Evolutionary conservation across 129 eudicot genomes (phyloP).

Genomic region (Lactuca saligna): DNA sequence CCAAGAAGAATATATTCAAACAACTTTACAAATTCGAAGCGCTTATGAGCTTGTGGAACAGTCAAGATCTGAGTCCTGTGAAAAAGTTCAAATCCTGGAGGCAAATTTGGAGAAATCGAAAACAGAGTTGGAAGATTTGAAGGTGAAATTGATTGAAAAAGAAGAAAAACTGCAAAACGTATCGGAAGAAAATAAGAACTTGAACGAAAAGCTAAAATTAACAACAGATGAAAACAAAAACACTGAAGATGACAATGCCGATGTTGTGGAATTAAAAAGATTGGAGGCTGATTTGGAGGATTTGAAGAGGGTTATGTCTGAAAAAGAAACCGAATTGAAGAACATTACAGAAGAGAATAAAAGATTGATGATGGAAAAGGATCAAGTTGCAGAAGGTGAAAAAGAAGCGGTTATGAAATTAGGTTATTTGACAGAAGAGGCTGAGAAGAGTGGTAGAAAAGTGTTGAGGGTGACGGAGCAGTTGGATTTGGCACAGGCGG

Average conservation of each 20-base stretch:
- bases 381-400: slow-evolving; percentile 53
- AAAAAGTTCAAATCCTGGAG: slow-evolving; percentile 51
- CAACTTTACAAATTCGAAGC: slow-evolving; percentile 70
- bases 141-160: slow-evolving; percentile 41
- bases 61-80: slow-evolving; percentile 46
- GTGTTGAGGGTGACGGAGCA: slow-evolving; percentile 53
- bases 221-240: slow-evolving; percentile 12
- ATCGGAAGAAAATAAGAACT: slow-evolving; percentile 43
- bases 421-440: slow-evolving; percentile 62
- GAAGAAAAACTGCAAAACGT: slow-evolving; percentile 38
- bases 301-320: slow-evolving; percentile 39
- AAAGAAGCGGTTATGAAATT: slow-evolving; percentile 65
- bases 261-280: slow-evolving; percentile 38
- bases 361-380: slow-evolving; percentile 51
- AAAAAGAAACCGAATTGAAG: slow-evolving; percentile 51
- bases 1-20: slow-evolving; percentile 66
- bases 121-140: slow-evolving; percentile 55
- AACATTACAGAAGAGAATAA: slow-evolving; percentile 61
- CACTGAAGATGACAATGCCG: slow-evolving; percentile 26
- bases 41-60: slow-evolving; percentile 79
- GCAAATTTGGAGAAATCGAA: slow-evolving; percentile 43
- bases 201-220: slow-evolving; percentile 27
- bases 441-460: slow-evolving; percentile 59
- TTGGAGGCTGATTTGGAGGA: slow-evolving; percentile 45
- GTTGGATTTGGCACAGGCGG: slow-evolving; percentile 76